Percentiles rank a stretch among this genome's conserved stretches.
These are phyloP conservation scores for Boletus barrowsii DNA, from an alignment of 768 basidiomycete genomes.

Conservation along the genomic window DNA sequence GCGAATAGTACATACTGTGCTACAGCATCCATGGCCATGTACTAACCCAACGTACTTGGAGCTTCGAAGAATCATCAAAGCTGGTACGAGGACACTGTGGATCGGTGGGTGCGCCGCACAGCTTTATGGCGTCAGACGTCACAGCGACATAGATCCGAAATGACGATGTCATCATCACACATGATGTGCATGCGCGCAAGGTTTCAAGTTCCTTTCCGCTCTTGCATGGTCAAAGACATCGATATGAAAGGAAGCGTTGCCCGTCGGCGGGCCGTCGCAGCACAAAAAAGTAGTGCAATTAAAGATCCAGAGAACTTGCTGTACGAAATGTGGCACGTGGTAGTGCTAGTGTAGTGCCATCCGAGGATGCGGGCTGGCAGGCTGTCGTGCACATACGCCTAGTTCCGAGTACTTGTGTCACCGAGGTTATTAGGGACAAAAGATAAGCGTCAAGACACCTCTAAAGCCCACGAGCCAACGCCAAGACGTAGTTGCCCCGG, in stretches of 20 bases:
- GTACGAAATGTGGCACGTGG: slow-evolving; percentile 7
- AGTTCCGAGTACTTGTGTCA: slow-evolving; percentile 11
- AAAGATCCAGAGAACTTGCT: slow-evolving; percentile 5
- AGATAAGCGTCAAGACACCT: background rate
- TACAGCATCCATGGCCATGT: background rate
- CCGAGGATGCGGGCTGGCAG: background rate
- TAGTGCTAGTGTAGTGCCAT: background rate
- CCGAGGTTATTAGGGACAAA: slow-evolving; percentile 4
- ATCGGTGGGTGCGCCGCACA: background rate
- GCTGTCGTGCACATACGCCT: slow-evolving; percentile 10
- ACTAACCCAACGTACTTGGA: background rate
- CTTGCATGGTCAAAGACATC: background rate
- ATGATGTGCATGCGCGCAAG: background rate
- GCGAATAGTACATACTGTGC: background rate
- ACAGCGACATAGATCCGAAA: background rate
- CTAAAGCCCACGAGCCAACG: background rate
- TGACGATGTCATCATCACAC: background rate
- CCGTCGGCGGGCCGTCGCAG: background rate
- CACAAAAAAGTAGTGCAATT: background rate
- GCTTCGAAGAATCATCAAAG: background rate
- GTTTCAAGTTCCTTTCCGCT: background rate
- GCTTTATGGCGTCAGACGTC: background rate
- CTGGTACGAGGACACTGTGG: background rate
- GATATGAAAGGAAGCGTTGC: background rate
- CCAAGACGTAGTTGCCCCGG: background rate